Conservation (phyloP, 805 yeast species). For the Kuraishia capsulata region DNA sequence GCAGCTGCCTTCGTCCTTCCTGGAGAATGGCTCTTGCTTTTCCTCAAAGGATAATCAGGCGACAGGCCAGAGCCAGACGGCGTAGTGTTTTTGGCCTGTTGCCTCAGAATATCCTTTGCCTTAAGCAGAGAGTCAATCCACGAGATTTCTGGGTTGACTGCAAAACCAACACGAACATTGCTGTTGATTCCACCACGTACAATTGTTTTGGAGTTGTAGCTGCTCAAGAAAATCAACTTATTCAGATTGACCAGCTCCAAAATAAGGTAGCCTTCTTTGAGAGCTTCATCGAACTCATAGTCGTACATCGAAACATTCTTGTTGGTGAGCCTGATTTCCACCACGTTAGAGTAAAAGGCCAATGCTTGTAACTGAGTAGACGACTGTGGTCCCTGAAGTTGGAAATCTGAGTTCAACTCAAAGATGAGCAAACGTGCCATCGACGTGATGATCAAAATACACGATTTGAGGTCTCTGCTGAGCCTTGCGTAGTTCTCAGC, state of each 20-base stretch:
- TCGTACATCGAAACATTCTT: slow-evolving; percentile 66
- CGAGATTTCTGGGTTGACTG: slow-evolving; percentile 37
- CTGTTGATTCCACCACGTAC: slow-evolving; percentile 23
- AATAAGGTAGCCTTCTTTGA: slow-evolving; percentile 52
- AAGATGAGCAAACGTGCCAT: slow-evolving; percentile 24
- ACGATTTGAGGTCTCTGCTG: slow-evolving; percentile 20
- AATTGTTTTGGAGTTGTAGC: slow-evolving; percentile 26
- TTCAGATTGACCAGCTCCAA: slow-evolving; percentile 51
- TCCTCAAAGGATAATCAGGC: too few species aligned
- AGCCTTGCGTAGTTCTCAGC: slow-evolving; percentile 19
- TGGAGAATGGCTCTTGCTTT: slow-evolving; percentile 3
- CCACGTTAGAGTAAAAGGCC: slow-evolving; percentile 22
- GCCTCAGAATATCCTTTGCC: slow-evolving; percentile 46
- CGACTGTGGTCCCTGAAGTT: slow-evolving; percentile 20
- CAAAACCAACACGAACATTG: slow-evolving; percentile 24
- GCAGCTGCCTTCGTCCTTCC: background rate
- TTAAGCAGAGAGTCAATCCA: slow-evolving; percentile 68
- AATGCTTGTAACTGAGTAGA: slow-evolving; percentile 30
- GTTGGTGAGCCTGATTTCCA: slow-evolving; percentile 36
- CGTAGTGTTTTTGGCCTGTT: slow-evolving; percentile 15
- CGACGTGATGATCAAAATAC: slow-evolving; percentile 25
- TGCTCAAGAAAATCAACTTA: slow-evolving; percentile 45
- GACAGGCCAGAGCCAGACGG: slow-evolving; percentile 3
- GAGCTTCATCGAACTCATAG: slow-evolving; percentile 60
- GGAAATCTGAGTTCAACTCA: slow-evolving; percentile 21